These are phyloP conservation scores for Clitoria ternatea DNA, from an alignment of 306 rosid genomes.

Conservation along the genomic window DNA sequence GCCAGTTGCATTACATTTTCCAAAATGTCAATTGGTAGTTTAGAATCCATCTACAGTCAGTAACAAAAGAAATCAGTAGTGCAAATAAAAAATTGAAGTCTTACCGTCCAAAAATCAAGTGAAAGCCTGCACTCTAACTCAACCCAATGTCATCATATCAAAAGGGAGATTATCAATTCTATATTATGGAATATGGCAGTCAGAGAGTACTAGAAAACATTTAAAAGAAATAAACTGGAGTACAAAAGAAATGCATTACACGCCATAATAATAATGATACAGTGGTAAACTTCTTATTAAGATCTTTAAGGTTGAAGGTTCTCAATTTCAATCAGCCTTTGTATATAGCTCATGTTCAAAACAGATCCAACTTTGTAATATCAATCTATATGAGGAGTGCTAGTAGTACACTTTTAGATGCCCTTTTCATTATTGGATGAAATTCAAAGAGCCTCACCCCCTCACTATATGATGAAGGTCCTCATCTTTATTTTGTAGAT, in stretches of 20 bases:
- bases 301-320: constrained; percentile 5
- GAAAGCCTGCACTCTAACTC: neutral
- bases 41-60: constrained; percentile 78
- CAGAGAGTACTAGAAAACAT: neutral
- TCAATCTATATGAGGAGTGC: neutral
- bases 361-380: neutral
- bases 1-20: constrained; percentile 89
- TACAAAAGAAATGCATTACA: neutral
- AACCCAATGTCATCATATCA: neutral
- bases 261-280: neutral
- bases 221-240: neutral
- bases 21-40: constrained; percentile 72
- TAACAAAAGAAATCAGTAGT: constrained; percentile 9
- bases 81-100: neutral
- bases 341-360: neutral
- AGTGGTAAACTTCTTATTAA: neutral
- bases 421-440: neutral
- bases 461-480: neutral
- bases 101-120: neutral
- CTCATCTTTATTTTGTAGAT: neutral
- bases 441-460: neutral
- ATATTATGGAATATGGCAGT: neutral
- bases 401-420: neutral
- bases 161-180: neutral
- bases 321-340: neutral